Base-by-base conservation (phyloP, 495 filamentous ascomycete genomes). In the Pyrenopolyporus hunteri region DNA sequence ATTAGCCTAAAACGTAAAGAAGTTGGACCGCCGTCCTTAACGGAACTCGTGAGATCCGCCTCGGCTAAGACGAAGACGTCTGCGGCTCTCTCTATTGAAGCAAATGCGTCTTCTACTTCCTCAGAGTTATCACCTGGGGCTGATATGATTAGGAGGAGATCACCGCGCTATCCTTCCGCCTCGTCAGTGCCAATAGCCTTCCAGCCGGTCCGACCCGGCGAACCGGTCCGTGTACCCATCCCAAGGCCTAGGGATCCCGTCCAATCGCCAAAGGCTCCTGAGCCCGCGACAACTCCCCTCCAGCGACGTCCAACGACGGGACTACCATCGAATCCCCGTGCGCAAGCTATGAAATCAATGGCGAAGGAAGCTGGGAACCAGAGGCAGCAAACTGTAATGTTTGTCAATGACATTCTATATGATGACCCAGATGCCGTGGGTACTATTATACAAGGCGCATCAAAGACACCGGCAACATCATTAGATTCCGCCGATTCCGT, bases 391-490 rank as follows among this genome's bases (percentile, higher is more conserved):
- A 83, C 79, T 23, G 72, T 82, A 14, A 74, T 84, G 75, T 80
- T 81, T 36, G 66, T 84, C 25, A 83, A 82, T 47, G 75, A 79
- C 31, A 80, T 82, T 40, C 73, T 80, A 13, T 82, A 80, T 46
- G 69, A 81, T 37, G 70, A 82, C 52, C 80, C 80, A 0, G 64
- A 58, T n/a, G 56, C 63, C 6, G 80, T 82, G 8, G 71, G 74
- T 20, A 70, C 69, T 14, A 81, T 82, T 58, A 73, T 82, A 33
- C 72, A 75, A 32, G 73, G 63, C 8, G 76, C 66, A 19, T 46
- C 63, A 13, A 76, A 73, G 42, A 52, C 66, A 9, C 59, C 60
- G 6, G 66, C 56, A 8, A 57, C 57, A 29, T 60, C 59, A 17
- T 28, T 57, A 11, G 66, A 66, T 6, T 74, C 66, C 6, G 57